Evolutionary conservation across 2,329 filamentous ascomycete species (phyloP), one percentile per base, ranked within the genome.

Genomic region (Alternaria sp.): DNA sequence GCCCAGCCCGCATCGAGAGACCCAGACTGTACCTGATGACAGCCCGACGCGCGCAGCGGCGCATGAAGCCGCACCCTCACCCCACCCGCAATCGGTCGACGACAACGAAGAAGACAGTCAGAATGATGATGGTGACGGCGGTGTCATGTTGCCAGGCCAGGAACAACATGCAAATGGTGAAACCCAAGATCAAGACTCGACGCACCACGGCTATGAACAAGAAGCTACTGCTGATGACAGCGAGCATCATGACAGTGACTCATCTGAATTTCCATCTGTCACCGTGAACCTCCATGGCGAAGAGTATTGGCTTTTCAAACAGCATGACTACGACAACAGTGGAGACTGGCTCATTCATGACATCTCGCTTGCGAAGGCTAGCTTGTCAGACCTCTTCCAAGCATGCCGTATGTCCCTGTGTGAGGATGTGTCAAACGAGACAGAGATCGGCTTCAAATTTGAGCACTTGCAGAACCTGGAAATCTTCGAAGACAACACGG

Each of bases 321-420:
- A 72, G 43, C 71, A 75, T 55, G 71, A 77, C 46, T 65, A 69
- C 44, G 74, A 76, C 9, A 62, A 69, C 12, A 75, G 70, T 55
- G 75, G 72, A 9, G 75, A 78, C 19, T 78, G 69, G 67, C 66
- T 79, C 15, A 62, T 77, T 9, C 65, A 73, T 19, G 73, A 78
- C 49, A 43, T 67, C 5, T 69, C 70, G 4, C 43, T 73, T n/a
- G 66, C 70, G 8, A 69, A 67, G 17, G 62, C 69, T 25, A 71
- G 69, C 52, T 77, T 91, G 26, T 79, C 80, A 57, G 82, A 85
- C 57, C 80, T 91, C n/a, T 84, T 91, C 61, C 77, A 80, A 68
- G 83, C 84, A 64, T 86, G 87, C 74, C 83, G 87, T 69, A 73
- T 80, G 57, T 81, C 89, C 40, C 83, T 89, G 64, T 82, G 82